Percentiles rank a stretch among this genome's conserved stretches.
These are phyloP conservation scores for Bruguiera parviflora DNA, from an alignment of 345 rosid genomes.

Conservation along the genomic window DNA sequence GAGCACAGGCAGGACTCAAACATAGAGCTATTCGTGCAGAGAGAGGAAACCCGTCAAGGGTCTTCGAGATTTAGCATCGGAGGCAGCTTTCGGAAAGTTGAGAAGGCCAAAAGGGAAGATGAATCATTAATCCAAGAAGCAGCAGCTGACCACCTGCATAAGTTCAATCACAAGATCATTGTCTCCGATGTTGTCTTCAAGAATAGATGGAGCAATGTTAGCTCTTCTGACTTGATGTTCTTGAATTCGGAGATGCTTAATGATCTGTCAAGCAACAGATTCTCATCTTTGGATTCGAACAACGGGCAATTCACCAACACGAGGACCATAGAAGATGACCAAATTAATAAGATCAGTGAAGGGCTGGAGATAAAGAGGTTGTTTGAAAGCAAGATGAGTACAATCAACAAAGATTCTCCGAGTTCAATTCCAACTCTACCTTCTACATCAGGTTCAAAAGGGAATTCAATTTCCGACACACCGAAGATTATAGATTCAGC, in stretches of 20 bases:
- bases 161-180: conserved; percentile 65
- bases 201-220: conserved; percentile 85
- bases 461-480: conserved; percentile 6
- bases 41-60: conserved; percentile 52
- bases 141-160: conserved; percentile 38
- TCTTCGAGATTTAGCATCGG: conserved; percentile 74
- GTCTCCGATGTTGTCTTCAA: conserved; percentile 66
- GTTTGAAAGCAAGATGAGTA: conserved; percentile 42
- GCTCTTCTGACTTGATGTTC: conserved; percentile 73
- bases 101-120: conserved; percentile 29
- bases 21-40: conserved; percentile 58
- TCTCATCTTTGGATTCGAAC: conserved; percentile 23
- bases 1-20: conserved; percentile 44
- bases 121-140: conserved; percentile 20
- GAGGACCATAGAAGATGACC: conserved; percentile 20
- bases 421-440: conserved; percentile 13
- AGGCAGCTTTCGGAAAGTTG: conserved; percentile 60
- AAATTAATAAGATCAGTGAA: conserved; percentile 44
- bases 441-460: conserved; percentile 21
- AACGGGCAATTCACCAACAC: conserved; percentile 1
- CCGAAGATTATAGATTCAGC: conserved; percentile 30
- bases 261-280: conserved; percentile 48
- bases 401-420: conserved; percentile 26
- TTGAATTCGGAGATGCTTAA: conserved; percentile 69
- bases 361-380: conserved; percentile 63